These are phyloP conservation scores for Trichophyton equinum DNA, from an alignment of 2,329 filamentous ascomycete species.

Conservation along the genomic window DNA sequence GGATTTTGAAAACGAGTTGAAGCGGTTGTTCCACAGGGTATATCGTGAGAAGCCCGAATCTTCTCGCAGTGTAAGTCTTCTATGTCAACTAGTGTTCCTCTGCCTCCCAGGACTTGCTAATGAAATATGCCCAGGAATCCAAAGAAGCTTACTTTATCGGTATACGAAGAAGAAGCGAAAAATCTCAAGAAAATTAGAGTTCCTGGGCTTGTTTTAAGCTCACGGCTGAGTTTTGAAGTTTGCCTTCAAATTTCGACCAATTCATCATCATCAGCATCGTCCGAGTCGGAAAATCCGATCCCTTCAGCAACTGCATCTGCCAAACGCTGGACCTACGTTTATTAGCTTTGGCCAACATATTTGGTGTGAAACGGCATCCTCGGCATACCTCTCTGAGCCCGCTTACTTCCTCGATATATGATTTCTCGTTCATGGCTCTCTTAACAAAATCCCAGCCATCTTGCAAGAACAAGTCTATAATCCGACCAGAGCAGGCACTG, in stretches of 20 bases:
- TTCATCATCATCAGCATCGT: not conserved
- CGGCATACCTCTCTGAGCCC: conserved; percentile 44
- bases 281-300: not conserved
- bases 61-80: conserved; percentile 61
- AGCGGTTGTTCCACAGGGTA: conserved; percentile 65
- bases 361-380: not conserved
- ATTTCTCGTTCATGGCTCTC: conserved; percentile 46
- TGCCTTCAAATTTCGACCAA: not conserved
- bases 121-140: conserved; percentile 51
- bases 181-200: not conserved
- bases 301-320: not conserved
- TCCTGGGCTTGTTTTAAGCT: not conserved
- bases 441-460: conserved; percentile 51
- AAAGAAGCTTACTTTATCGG: conserved; percentile 81
- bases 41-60: conserved; percentile 82
- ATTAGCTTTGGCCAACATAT: not conserved
- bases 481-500: conserved; percentile 47
- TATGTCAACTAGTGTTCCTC: not conserved
- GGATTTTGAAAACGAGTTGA: conserved; percentile 59
- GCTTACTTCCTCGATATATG: conserved; percentile 51
- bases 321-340: not conserved
- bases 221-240: not conserved
- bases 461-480: conserved; percentile 40
- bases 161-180: conserved; percentile 47
- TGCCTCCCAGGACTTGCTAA: conserved; percentile 1